Conservation (phyloP, 352 stramenopile genomes). For the Thalassiosira oceanica region DNA sequence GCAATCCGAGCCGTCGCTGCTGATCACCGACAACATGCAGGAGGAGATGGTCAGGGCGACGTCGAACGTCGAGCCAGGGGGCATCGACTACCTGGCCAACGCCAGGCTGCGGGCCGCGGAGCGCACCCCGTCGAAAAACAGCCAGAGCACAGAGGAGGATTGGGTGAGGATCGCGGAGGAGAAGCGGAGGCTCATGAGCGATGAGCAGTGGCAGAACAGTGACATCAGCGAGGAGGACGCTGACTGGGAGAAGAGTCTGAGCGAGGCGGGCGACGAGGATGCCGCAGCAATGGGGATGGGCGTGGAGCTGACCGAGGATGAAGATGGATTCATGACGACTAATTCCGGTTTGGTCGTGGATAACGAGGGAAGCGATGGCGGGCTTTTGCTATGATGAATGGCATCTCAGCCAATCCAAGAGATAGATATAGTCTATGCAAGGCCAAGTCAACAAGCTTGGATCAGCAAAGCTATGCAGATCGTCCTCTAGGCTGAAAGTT, state of each 20-base stretch:
- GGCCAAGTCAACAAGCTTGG: too few relatives aligned
- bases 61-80: conserved; percentile 21
- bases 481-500: too few relatives aligned
- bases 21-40: conserved; percentile 29
- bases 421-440: too few relatives aligned
- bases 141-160: conserved; percentile 34
- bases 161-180: conserved; percentile 47
- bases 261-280: conserved; percentile 27
- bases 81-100: conserved; percentile 52
- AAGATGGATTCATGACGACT: conserved; percentile 26
- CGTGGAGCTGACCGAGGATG: conserved; percentile 3
- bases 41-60: conserved; percentile 23
- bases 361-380: conserved; percentile 3
- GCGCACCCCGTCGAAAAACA: conserved; percentile 40
- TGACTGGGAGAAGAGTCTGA: conserved; percentile 35
- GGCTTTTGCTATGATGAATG: too few relatives aligned
- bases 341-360: conserved; percentile 39
- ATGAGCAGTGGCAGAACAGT: conserved; percentile 16
- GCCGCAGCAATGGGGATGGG: conserved; percentile 21
- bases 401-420: too few relatives aligned
- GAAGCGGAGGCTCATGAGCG: conserved; percentile 34
- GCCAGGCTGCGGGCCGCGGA: conserved; percentile 41
- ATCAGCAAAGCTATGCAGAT: too few relatives aligned
- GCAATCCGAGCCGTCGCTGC: conserved; percentile 7
- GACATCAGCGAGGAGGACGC: conserved; percentile 5